A percentile compares a stretch with the other conserved stretches of the same genome.
phyloP scores from a whole-genome alignment of 352 stramenopile genomes.

The Phytophthora boehmeriae region DNA sequence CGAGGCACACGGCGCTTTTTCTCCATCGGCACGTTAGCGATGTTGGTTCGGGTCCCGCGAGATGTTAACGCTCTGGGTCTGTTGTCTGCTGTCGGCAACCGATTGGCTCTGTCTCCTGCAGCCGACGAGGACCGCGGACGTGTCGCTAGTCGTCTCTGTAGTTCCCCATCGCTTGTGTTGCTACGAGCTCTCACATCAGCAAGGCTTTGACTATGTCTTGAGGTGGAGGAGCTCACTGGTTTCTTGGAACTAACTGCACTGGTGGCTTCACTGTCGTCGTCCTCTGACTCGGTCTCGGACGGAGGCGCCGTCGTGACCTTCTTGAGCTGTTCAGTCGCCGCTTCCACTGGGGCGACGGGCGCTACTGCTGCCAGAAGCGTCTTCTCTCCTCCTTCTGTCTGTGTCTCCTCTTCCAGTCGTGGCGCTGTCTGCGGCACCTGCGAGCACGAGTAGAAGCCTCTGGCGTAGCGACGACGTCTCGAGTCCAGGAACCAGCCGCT shows the following conservation, averaged over 20 bases:
- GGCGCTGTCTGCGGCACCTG: constrained; percentile 16
- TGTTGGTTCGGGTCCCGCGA: neutral
- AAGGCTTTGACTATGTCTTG: constrained; percentile 23
- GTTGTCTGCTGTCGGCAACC: neutral
- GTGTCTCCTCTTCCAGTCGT: constrained; percentile 4
- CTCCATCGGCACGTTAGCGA: constrained; percentile 17
- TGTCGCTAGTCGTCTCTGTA: constrained; percentile 15
- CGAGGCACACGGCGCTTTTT: constrained; percentile 23
- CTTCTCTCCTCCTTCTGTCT: neutral
- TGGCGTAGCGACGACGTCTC: constrained; percentile 31
- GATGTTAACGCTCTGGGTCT: constrained; percentile 4
- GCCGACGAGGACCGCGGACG: constrained; percentile 33
- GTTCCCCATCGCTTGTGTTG: constrained; percentile 22
- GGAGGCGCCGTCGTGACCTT: constrained; percentile 26
- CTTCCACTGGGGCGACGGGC: constrained; percentile 5
- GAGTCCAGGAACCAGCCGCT: constrained; percentile 30
- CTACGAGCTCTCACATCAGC: constrained; percentile 24
- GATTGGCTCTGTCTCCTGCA: constrained; percentile 6
- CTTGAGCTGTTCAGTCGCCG: constrained; percentile 19
- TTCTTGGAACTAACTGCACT: constrained; percentile 2
- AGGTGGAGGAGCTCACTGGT: neutral
- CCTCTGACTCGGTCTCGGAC: constrained; percentile 64
- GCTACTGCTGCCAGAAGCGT: neutral
- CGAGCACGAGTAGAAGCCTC: constrained; percentile 59
- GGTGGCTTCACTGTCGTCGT: constrained; percentile 44